Percentiles rank a stretch among this genome's conserved stretches.
Evolutionary conservation across 345 rosid species (phyloP).

Genomic region (Populus pruinosa): DNA sequence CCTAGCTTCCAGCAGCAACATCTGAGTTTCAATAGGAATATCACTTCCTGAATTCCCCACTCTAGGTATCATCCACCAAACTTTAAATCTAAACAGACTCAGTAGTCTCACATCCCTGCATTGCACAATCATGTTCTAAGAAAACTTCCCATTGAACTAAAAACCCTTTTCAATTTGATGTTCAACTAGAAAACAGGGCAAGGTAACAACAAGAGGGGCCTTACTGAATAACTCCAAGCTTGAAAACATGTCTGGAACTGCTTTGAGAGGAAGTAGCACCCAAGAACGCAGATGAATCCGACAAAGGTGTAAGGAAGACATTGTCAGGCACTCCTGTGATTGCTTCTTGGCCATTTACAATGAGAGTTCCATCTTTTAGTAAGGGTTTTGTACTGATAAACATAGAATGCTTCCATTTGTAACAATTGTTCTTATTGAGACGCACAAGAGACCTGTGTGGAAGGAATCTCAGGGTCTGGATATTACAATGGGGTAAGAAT

Average conservation of each 20-base stretch:
- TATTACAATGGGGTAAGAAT: not conserved
- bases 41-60: constrained; percentile 51
- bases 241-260: constrained; percentile 47
- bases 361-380: constrained; percentile 38
- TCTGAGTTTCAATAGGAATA: constrained; percentile 58
- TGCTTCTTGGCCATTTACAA: constrained; percentile 28
- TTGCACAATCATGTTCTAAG: not conserved
- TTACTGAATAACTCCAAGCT: constrained; percentile 48
- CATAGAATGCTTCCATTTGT: constrained; percentile 41
- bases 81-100: constrained; percentile 46
- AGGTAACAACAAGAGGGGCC: not conserved
- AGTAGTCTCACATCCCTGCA: constrained; percentile 43
- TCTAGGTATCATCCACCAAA: constrained; percentile 57
- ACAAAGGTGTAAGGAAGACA: constrained; percentile 36
- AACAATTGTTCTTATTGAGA: not conserved
- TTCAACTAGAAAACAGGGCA: not conserved
- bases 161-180: no score
- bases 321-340: constrained; percentile 43
- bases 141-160: not conserved
- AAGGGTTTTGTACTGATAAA: constrained; percentile 34
- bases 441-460: not conserved
- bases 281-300: constrained; percentile 37
- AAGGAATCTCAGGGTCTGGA: constrained; percentile 12
- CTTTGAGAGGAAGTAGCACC: constrained; percentile 41
- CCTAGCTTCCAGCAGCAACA: constrained; percentile 45